Evolutionary conservation across 768 basidiomycete species (phyloP), one percentile per base, ranked within the genome.

Genomic region (Leccinum variicolor): DNA sequence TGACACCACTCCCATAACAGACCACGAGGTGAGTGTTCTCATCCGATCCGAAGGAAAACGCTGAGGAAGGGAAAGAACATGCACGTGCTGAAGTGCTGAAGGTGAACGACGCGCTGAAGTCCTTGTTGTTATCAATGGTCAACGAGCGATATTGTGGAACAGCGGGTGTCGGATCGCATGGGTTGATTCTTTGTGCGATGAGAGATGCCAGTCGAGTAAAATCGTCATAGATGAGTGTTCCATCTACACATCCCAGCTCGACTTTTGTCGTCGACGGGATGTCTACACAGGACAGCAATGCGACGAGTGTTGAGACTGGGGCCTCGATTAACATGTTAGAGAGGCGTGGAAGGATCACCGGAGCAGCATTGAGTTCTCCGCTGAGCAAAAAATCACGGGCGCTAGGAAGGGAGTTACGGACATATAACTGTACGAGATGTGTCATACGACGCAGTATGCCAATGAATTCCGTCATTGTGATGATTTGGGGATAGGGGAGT

Each of bases 361-460:
- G 46, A 17, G 15, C 3, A 25, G 23, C 0, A 5, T 47, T 7
- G 14, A 15, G 7, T 7, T 21, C 21, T 21, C 2, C 10, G 13
- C 19, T 34, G 6, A 21, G n/a, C 19, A 31, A 11, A 28, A 25
- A 14, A 15, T 19, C 17, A 10, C 28, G 4, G 34, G 56, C 41
- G 11, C 52, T 63, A 5, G 72, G 71, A 7, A 77, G 64, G n/a
- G 66, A 64, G 52, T 71, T 57, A 21, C 71, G 66, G 15, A 79
- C 61, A 53, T 70, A 64, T 11, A 78, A 67, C 9, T 63, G 59
- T 52, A 69, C 68, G 2, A 78, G 65, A 47, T 58, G 28, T 4
- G 73, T 73, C 73, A 75, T 75, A 52, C 65, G 57, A 19, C 64
- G 52, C 9, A 80, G 68, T 13, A 66, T 65, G 23, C 66, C 56